Evolutionary conservation across 306 rosid genomes (phyloP), one percentile per base, ranked within the genome.

Genomic region (Notholithocarpus densiflorus): DNA sequence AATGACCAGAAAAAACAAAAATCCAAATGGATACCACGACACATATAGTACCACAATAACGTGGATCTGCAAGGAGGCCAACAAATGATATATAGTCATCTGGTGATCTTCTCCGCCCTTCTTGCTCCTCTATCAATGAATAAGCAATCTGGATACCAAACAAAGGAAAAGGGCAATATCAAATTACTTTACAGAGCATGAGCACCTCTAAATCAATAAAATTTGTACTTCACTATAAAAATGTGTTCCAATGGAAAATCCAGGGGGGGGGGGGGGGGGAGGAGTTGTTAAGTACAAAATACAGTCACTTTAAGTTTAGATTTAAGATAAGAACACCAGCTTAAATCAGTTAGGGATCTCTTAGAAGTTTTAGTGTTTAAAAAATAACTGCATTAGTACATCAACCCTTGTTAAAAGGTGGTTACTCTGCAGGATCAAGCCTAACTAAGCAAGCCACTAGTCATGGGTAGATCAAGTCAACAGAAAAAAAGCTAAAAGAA

Each of bases 61-160:
- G 92, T 86, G 97, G 92, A 86, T 96, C 97, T 73, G 96, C 99
- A 86, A 96, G 97, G 86, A 96, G 98, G 84, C 91, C 81, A 60
- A 96, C 99, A 71, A 96, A 93, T 26, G 99, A 96, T 84, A 96
- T 96, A 79, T 89, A 90, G 80, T 88, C 93, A 83, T 88, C 89
- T 55, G 84, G 80, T 48, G 60, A 75, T 81, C 85, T 88, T 79
- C 79, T 83, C 53, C 84, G 88, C 51, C 98, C 99, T 87, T 93
- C 99, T 89, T 96, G 99, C 85, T 89, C 99, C 90, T 93, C 97
- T 82, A 96, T 79, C 82, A 96, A 79, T 6, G 98, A 72, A 81
- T 89, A 93, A 52, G 99, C 99, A 86, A 96, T 96, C 99, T 96
- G 86, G 77, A 76, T 23, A 56, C 82, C 74, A 79, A 75, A 74